phyloP scores from a whole-genome alignment of 179 eudicot species.

The Patellifolia procumbens region DNA sequence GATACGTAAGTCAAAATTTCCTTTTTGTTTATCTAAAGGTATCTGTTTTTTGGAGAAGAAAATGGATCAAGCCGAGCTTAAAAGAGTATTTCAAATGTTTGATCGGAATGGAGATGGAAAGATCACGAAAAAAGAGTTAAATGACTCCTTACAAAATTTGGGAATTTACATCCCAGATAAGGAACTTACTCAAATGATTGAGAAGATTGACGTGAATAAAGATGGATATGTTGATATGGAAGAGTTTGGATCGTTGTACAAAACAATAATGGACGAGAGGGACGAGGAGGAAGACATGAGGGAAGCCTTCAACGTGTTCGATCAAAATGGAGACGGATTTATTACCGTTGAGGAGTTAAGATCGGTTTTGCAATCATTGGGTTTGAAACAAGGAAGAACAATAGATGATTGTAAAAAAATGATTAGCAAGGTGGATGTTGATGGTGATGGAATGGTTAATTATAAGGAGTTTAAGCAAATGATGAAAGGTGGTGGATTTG shows the following conservation, averaged over 20 bases:
- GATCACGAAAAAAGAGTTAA: constrained; percentile 59
- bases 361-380: constrained; percentile 60
- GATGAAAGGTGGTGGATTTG: constrained; percentile 86
- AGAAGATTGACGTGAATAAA: constrained; percentile 58
- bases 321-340: constrained; percentile 78
- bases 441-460: constrained; percentile 81
- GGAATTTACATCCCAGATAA: constrained; percentile 63
- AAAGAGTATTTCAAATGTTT: constrained; percentile 70
- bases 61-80: constrained; percentile 65
- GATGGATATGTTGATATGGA: constrained; percentile 76
- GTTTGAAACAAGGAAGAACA: constrained; percentile 66
- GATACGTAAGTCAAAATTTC: not conserved
- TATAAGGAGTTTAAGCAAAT: constrained; percentile 71
- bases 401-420: constrained; percentile 70
- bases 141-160: constrained; percentile 55
- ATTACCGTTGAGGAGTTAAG: constrained; percentile 75
- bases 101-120: constrained; percentile 70
- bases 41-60: not conserved
- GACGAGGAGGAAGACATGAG: constrained; percentile 77
- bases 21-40: not conserved
- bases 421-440: constrained; percentile 74
- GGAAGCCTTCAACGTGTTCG: constrained; percentile 85
- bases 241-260: constrained; percentile 63
- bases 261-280: constrained; percentile 54
- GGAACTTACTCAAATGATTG: constrained; percentile 57